Conservation (phyloP, 1,284 basidiomycete genomes). For the Trichosporon inkin region DNA sequence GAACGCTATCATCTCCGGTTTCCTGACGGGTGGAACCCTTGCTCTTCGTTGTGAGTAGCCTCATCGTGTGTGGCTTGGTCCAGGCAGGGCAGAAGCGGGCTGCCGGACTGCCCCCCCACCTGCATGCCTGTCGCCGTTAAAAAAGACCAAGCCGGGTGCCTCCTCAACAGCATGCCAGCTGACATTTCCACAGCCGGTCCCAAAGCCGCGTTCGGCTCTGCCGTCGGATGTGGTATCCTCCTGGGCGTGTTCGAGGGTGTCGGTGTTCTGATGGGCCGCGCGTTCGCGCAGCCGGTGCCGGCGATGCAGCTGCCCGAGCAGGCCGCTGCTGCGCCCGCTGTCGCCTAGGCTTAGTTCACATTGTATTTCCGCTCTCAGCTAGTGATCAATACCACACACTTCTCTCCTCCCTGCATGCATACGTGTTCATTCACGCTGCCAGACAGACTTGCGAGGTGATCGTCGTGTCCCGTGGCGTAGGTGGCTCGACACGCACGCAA, state of each 20-base stretch:
- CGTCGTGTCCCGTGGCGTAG: too few species aligned
- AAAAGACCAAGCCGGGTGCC: too few species aligned
- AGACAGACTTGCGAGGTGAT: background rate
- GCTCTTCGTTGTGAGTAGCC: slow-evolving; percentile 81
- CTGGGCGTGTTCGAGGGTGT: slow-evolving; percentile 83
- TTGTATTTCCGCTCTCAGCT: slow-evolving; percentile 14
- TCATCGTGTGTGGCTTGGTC: background rate
- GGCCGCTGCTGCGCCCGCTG: slow-evolving; percentile 32
- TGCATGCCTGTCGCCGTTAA: too few species aligned
- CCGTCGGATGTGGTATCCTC: slow-evolving; percentile 92
- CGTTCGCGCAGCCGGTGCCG: slow-evolving; percentile 49
- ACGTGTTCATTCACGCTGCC: background rate
- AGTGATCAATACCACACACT: slow-evolving; percentile 16
- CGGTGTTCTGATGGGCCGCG: slow-evolving; percentile 49
- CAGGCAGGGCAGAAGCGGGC: too few species aligned
- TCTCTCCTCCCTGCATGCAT: slow-evolving; percentile 24
- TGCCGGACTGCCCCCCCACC: too few species aligned
- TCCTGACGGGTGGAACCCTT: slow-evolving; percentile 94
- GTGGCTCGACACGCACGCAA: too few species aligned
- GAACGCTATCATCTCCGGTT: slow-evolving; percentile 98
- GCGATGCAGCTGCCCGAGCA: slow-evolving; percentile 38
- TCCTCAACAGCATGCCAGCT: background rate
- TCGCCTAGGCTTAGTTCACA: slow-evolving; percentile 19
- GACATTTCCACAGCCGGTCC: slow-evolving; percentile 67
- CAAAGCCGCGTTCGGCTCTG: slow-evolving; percentile 79